phyloP scores from a whole-genome alignment of 108 stramenopile genomes.

The Stephanodiscus minutulus region DNA sequence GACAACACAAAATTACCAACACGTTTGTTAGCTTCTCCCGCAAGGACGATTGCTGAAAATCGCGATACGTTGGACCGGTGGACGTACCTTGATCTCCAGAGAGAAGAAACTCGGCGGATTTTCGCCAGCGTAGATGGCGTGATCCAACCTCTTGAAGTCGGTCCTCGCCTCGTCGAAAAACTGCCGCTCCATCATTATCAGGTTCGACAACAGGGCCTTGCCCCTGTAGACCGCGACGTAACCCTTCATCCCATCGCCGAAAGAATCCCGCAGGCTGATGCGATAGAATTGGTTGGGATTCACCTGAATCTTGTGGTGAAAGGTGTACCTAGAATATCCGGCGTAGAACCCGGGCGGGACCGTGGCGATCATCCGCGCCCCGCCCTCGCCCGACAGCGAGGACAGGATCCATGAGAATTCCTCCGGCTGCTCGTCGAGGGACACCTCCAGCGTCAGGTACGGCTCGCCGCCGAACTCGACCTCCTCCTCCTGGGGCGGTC shows the following conservation, averaged over 20 bases:
- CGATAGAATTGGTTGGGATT: slow-evolving; percentile 33
- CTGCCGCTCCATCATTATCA: slow-evolving; percentile 37
- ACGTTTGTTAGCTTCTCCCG: not conserved
- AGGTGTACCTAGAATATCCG: slow-evolving; percentile 31
- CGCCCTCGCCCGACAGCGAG: slow-evolving; percentile 1
- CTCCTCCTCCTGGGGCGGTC: slow-evolving; percentile 5
- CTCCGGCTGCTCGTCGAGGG: slow-evolving; percentile 30
- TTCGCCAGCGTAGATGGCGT: slow-evolving; percentile 39
- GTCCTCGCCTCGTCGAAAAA: slow-evolving; percentile 15
- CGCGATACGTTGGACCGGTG: not conserved
- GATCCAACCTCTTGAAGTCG: slow-evolving; percentile 21
- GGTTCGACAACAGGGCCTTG: slow-evolving; percentile 13
- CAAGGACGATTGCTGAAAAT: not conserved
- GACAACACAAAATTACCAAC: not conserved
- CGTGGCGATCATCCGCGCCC: slow-evolving; percentile 20
- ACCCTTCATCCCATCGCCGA: slow-evolving; percentile 34
- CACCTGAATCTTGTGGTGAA: slow-evolving; percentile 34
- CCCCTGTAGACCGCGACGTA: slow-evolving; percentile 42
- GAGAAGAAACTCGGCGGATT: slow-evolving; percentile 25
- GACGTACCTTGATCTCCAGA: slow-evolving; percentile 22
- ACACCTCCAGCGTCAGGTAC: slow-evolving; percentile 33
- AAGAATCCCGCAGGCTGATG: slow-evolving; percentile 34
- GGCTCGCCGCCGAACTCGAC: not conserved
- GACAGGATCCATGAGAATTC: slow-evolving; percentile 41
- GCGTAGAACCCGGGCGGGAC: slow-evolving; percentile 33